Base-by-base conservation (phyloP, 345 rosid genomes). In the Fremontodendron californicum region DNA sequence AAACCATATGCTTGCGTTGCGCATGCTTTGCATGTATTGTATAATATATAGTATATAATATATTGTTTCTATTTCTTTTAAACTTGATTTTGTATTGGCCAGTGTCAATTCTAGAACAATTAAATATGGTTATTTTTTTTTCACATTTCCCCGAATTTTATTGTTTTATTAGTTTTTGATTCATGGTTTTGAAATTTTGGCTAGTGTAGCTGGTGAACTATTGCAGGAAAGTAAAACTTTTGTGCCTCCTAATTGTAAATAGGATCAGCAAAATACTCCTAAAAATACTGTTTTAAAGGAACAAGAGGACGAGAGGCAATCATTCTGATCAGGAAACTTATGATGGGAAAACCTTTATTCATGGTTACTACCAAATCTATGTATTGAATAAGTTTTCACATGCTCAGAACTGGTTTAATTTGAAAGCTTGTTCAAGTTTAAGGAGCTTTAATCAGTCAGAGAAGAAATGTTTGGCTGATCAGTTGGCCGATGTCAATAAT, bases 181-280 rank as follows among this genome's bases (percentile, higher is more conserved):
- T 23, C 68, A 5, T 33, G 43, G 10, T 62, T 62, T 82, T 52
- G 87, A 82, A 64, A 71, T 84, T 49, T 52, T 85, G 76, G 85
- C 83, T n/a, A 65, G 54, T 13, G 77, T 82, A 77, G 83, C 82
- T 19, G 87, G 82, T 23, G 51, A 85, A 46, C 39, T 82, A 9
- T 62, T 85, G 78, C 78, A 18, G 48, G 77, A 77, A 39, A 57
- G 73, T 45, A 77, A 71, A 77, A 46, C 13, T 81, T 76, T 73
- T 60, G 45, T 37, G 48, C 70, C 73, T 73, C 23, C 74, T 42
- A 11, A 58, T 63, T 15, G 51, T 63, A 23, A n/a, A 21, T 51
- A 62, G 25, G 58, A 39, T 35, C 65, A 39, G 46, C 61, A 18
- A 21, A 73, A 64, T 29, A 25, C 45, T 29, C 65, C 33, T 49